Percentiles rank a stretch among this genome's conserved stretches.
Evolutionary conservation across 371 early-diverging fungal species (phyloP).

Genomic region (Encephalitozoon hellem): DNA sequence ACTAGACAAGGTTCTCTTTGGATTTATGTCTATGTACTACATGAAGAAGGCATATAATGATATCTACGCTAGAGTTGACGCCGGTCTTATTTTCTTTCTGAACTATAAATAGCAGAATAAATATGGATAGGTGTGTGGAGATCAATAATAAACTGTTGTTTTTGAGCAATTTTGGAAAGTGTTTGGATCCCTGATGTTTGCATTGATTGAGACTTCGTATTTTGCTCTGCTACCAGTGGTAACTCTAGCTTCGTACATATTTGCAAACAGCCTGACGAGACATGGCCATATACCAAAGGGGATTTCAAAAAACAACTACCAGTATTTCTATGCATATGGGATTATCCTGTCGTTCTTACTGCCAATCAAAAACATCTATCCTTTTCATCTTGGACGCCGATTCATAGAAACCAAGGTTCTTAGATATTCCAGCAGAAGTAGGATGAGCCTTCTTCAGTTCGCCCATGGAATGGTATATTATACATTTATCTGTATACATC

Average conservation of each 20-base stretch:
- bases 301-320: conserved; percentile 27
- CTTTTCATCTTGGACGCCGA: conserved; percentile 9
- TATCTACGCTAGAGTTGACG: conserved; percentile 40
- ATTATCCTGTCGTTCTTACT: background rate
- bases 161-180: background rate
- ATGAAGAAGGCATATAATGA: conserved; percentile 25
- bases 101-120: conserved; percentile 1
- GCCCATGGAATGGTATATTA: conserved; percentile 33
- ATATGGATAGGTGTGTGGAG: background rate
- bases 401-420: conserved; percentile 14
- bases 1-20: conserved; percentile 49
- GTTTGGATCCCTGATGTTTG: background rate
- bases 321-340: conserved; percentile 21
- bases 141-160: too few relatives aligned
- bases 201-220: background rate
- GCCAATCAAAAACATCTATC: background rate
- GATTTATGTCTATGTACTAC: conserved; percentile 23
- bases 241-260: background rate
- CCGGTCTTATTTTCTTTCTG: conserved; percentile 8
- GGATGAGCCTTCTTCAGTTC: conserved; percentile 30
- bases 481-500: background rate
- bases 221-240: background rate
- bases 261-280: background rate
- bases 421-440: conserved; percentile 1
- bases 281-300: conserved; percentile 2